Percentiles rank a stretch among this genome's conserved stretches.
phyloP scores from a whole-genome alignment of 2,329 filamentous ascomycete genomes.

The Alternaria arborescens region DNA sequence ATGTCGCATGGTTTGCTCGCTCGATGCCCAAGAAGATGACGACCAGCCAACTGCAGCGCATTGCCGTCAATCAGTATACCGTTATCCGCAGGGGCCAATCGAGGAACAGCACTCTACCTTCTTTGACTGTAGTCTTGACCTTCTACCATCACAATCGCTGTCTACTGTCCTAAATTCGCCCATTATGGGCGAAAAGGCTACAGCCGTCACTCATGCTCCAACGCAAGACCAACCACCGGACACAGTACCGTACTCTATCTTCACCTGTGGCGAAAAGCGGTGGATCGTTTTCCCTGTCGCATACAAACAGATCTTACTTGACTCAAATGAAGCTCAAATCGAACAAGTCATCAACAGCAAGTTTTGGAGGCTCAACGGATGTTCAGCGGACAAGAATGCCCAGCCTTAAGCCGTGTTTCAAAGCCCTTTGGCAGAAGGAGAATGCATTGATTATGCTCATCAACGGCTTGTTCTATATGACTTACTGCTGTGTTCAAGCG shows the following conservation, averaged over 20 bases:
- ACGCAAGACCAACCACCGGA: background rate
- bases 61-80: background rate
- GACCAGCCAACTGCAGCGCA: background rate
- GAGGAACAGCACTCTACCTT: background rate
- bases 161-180: background rate
- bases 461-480: background rate
- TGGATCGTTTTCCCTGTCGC: background rate
- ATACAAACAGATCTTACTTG: background rate
- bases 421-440: background rate
- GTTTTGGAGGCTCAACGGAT: background rate
- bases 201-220: background rate
- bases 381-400: background rate
- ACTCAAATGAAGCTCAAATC: background rate
- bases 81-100: background rate
- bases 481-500: background rate
- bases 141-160: background rate
- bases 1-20: background rate
- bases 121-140: background rate
- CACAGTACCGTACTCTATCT: background rate
- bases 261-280: background rate
- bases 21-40: background rate
- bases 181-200: background rate
- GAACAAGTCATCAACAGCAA: background rate
- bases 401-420: background rate
- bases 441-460: background rate